Percentiles rank a stretch among this genome's conserved stretches.
These are phyloP conservation scores for Candida glucosophila DNA, from an alignment of 1,139 yeast species.

Conservation along the genomic window DNA sequence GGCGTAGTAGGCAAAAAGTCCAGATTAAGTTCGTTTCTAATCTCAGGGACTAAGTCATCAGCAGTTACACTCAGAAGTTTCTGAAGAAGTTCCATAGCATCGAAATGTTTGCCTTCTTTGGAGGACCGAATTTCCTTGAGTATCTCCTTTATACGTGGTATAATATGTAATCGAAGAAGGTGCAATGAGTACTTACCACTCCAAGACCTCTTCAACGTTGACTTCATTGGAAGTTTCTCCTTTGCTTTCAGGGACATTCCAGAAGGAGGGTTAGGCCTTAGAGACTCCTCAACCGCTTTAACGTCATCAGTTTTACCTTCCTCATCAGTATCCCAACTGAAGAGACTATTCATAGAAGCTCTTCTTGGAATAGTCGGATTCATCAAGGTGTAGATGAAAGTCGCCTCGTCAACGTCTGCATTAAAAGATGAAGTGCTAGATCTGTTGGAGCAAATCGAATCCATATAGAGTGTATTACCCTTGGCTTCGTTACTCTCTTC, in stretches of 20 bases:
- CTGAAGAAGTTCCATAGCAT: constrained; percentile 23
- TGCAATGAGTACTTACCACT: constrained; percentile 48
- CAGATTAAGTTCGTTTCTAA: constrained; percentile 17
- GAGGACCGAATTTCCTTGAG: constrained; percentile 28
- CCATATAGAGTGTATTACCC: constrained; percentile 3
- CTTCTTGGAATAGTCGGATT: neutral
- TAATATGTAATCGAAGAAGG: constrained; percentile 33
- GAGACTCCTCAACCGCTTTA: constrained; percentile 16
- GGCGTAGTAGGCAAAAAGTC: constrained; percentile 29
- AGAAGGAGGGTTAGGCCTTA: constrained; percentile 40
- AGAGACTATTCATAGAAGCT: neutral
- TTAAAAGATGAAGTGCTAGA: constrained; percentile 4
- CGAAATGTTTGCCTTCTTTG: constrained; percentile 24
- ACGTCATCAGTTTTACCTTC: constrained; percentile 7
- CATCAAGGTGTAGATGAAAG: constrained; percentile 6
- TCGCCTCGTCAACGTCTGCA: constrained; percentile 5
- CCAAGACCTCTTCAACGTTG: constrained; percentile 48
- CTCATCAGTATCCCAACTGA: constrained; percentile 1
- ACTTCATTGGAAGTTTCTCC: constrained; percentile 48
- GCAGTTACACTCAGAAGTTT: too few relatives aligned
- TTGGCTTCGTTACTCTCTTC: constrained; percentile 7
- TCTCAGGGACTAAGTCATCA: constrained; percentile 10
- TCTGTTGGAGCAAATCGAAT: constrained; percentile 7
- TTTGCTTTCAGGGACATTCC: constrained; percentile 58
- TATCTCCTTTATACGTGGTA: constrained; percentile 29